Base-by-base conservation (phyloP, 176 grass and related monocot genomes). In the Alopecurus myosuroides region DNA sequence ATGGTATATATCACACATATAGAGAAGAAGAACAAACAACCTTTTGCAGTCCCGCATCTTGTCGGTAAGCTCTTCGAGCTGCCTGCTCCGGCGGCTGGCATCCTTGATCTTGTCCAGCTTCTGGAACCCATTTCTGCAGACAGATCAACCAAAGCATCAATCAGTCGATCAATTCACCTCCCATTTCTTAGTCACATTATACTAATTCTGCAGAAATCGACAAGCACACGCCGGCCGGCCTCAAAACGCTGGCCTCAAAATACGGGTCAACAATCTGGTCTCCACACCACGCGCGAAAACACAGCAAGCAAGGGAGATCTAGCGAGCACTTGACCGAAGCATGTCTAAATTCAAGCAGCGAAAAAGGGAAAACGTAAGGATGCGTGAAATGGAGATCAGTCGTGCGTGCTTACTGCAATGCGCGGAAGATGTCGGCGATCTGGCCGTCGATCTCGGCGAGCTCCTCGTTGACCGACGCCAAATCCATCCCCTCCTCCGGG, bases 21-120 rank as follows among this genome's bases (percentile, higher is more conserved):
- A 62, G 62, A 60, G 39, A 36, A 56, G 63, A 34, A 87, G 42
- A 64, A 17, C 3, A 26, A 18, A 33, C 26, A 74, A 98, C 95
- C 93, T 95, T 83, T 98, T 98, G 89, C 95, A 98, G 4, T 98
- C 91, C 48, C 95, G 89, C 95, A 98, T 95, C 89, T 98, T 95
- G 18, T 94, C 95, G 3, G 95, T 95, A 19, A 98, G 93, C 70
- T 95, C 95, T 81, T 98, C 93, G 14, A 98, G 89, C 77, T 92
- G 95, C 71, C 95, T 88, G 83, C 91, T 94, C 63, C 93, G 84
- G 67, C 95, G 85, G 86, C 65, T 98, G 11, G 95, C 70, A 42
- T 98, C 95, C 86, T 98, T 98, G 85, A 98, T 95, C 89, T 95
- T 98, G 52, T 98, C 95, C 77, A 98, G 82, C 85, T 95, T 98